These are phyloP conservation scores for Ustilago crameri DNA, from an alignment of 1,284 basidiomycete genomes.

Conservation along the genomic window DNA sequence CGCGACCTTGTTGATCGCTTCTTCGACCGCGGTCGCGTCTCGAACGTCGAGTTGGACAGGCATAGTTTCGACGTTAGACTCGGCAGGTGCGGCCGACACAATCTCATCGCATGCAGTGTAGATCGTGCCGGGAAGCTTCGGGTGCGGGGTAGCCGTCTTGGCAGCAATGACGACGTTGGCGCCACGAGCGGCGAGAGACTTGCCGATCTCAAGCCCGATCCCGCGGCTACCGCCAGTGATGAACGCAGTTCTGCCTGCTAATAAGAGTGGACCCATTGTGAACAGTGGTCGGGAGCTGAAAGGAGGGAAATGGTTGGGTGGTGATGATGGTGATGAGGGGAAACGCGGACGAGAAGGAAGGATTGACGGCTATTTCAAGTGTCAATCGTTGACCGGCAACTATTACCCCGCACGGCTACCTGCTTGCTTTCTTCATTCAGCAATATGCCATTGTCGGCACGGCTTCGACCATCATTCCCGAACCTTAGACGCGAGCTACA, in stretches of 20 bases:
- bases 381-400: too few relatives aligned
- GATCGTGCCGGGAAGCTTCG: constrained; percentile 66
- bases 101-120: constrained; percentile 66
- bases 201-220: constrained; percentile 61
- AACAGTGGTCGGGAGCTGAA: not conserved
- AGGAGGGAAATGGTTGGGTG: not conserved
- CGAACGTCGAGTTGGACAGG: constrained; percentile 67
- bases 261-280: constrained; percentile 16
- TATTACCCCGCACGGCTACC: not conserved
- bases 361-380: not conserved
- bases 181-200: constrained; percentile 49
- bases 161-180: constrained; percentile 63
- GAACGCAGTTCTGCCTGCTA: constrained; percentile 36
- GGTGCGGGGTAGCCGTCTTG: constrained; percentile 48
- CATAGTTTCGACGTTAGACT: constrained; percentile 39
- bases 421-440: too few relatives aligned
- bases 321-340: constrained; percentile 3
- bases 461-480: not conserved
- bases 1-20: constrained; percentile 49
- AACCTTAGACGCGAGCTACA: not conserved
- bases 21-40: constrained; percentile 52
- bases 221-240: constrained; percentile 61
- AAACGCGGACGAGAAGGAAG: not conserved
- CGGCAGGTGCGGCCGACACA: constrained; percentile 34
- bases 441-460: not conserved